Base-by-base conservation (phyloP, 306 rosid species). In the Ammopiptanthus mongolicus region DNA sequence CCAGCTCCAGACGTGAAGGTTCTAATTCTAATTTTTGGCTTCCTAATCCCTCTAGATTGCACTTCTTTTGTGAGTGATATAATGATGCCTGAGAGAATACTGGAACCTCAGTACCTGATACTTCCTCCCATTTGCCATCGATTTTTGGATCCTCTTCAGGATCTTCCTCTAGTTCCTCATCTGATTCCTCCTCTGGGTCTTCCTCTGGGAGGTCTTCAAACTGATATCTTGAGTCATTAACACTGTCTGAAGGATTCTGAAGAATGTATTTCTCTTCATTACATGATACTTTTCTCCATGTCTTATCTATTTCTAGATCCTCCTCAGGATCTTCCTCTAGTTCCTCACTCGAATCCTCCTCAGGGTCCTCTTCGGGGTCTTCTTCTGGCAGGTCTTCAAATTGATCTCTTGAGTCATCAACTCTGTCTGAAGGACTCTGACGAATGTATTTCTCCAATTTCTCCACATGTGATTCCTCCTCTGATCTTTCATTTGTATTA, bases 291-390 rank as follows among this genome's bases (percentile, higher is more conserved):
- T 31, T 4, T 5, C 8, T 4, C 58, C 11, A 47, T 46, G 31
- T 74, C 23, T 33, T 17, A 10, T 56, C 62, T 23, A 10, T 34
- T 42, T 15, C 39, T 13, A 18, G 5, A 10, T 57, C 44, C 44
- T 72, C 77, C 9, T 41, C 66, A 1, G 6, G 34, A 23, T 65
- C 48, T 19, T 65, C 80, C 5, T 66, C 59, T 3, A 41, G 59
- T 15, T 65, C 67, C 65, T 53, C 80, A 66, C 57, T 5, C 42
- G 56, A 65, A 53, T 44, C 80, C 73, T 65, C 74, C 29, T 75
- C 73, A 12, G 42, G 39, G 12, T 44, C 80, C 73, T 65, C 74
- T 31, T 75, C 73, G 12, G 31, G 39, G 12, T 76, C 68, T 25
- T 52, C 47, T 55, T 42, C 34, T 1, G 21, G 23, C 25, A 55